phyloP scores from a whole-genome alignment of 345 rosid genomes.

The Noccaea caerulescens region DNA sequence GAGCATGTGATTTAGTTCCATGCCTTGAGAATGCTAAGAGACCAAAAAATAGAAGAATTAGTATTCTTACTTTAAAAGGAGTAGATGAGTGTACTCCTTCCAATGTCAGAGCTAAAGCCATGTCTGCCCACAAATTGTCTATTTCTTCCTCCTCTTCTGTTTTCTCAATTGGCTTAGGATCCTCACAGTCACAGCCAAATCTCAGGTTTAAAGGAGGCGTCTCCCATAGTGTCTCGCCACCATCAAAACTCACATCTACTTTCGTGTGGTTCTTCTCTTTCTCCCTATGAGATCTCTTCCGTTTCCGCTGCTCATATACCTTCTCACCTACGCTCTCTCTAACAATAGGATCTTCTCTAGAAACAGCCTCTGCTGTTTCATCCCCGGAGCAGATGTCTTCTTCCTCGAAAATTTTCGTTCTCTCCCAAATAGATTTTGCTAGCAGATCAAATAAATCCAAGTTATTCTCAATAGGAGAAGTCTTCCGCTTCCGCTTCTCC shows the following conservation, averaged over 20 bases:
- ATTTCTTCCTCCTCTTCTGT: slow-evolving; percentile 56
- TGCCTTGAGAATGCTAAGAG: background rate
- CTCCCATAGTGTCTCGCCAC: background rate
- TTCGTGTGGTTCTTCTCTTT: slow-evolving; percentile 9
- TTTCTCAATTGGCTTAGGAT: slow-evolving; percentile 45
- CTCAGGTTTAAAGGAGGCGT: slow-evolving; percentile 48
- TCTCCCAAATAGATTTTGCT: slow-evolving; percentile 37
- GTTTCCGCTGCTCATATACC: slow-evolving; percentile 22
- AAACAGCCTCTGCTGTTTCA: slow-evolving; percentile 6
- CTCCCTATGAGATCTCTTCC: slow-evolving; percentile 26
- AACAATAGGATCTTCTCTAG: slow-evolving; percentile 15
- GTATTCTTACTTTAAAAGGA: slow-evolving; percentile 42
- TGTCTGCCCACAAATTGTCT: slow-evolving; percentile 62
- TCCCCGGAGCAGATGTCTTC: slow-evolving; percentile 13
- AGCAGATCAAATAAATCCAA: slow-evolving; percentile 23
- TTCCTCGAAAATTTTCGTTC: slow-evolving; percentile 5
- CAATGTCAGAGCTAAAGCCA: slow-evolving; percentile 47
- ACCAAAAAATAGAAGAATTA: background rate
- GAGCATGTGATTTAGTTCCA: slow-evolving; percentile 15
- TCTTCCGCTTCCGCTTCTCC: slow-evolving; percentile 1
- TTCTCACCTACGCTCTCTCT: slow-evolving; percentile 23
- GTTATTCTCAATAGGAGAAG: background rate
- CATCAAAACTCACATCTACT: slow-evolving; percentile 10
- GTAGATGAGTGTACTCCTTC: slow-evolving; percentile 37
- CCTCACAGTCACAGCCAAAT: slow-evolving; percentile 47